phyloP scores from a whole-genome alignment of 257 asterid species.

The Capsicum pubescens region DNA sequence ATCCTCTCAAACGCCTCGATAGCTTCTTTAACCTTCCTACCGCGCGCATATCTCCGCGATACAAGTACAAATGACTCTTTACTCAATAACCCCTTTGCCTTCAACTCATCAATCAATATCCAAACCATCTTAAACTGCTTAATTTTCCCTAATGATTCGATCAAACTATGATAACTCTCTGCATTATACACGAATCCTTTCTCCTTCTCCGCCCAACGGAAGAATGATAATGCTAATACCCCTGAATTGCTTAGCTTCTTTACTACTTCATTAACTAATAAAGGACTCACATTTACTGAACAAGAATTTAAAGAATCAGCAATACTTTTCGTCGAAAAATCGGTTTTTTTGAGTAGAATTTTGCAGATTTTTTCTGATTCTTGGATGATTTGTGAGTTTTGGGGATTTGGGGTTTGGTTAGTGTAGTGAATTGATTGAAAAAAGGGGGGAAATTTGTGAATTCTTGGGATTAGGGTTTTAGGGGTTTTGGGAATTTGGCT shows the following conservation, averaged over 20 bases:
- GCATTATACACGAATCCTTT: slow-evolving; percentile 41
- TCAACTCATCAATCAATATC: slow-evolving; percentile 75
- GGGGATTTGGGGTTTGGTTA: slow-evolving; percentile 15
- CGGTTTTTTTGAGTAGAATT: slow-evolving; percentile 40
- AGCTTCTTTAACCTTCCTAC: slow-evolving; percentile 71
- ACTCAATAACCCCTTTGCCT: slow-evolving; percentile 47
- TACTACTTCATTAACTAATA: slow-evolving; percentile 62
- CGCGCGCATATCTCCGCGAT: slow-evolving; percentile 80
- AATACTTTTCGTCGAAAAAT: slow-evolving; percentile 36
- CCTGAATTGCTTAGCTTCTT: slow-evolving; percentile 76
- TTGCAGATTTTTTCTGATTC: slow-evolving; percentile 62
- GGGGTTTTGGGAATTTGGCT: slow-evolving; percentile 32
- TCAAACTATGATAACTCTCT: slow-evolving; percentile 68
- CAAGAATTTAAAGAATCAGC: slow-evolving; percentile 49
- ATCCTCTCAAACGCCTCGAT: slow-evolving; percentile 72
- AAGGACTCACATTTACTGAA: slow-evolving; percentile 46
- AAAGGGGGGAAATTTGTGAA: background rate
- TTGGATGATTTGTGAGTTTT: slow-evolving; percentile 36
- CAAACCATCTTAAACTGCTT: slow-evolving; percentile 83
- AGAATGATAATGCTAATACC: slow-evolving; percentile 62
- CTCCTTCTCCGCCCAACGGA: slow-evolving; percentile 80
- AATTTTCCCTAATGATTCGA: slow-evolving; percentile 79
- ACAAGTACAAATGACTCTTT: slow-evolving; percentile 70
- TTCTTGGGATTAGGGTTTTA: slow-evolving; percentile 16
- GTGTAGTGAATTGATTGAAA: slow-evolving; percentile 2